Evolutionary conservation across 257 asterid species (phyloP).

Genomic region (Cordia subcordata): DNA sequence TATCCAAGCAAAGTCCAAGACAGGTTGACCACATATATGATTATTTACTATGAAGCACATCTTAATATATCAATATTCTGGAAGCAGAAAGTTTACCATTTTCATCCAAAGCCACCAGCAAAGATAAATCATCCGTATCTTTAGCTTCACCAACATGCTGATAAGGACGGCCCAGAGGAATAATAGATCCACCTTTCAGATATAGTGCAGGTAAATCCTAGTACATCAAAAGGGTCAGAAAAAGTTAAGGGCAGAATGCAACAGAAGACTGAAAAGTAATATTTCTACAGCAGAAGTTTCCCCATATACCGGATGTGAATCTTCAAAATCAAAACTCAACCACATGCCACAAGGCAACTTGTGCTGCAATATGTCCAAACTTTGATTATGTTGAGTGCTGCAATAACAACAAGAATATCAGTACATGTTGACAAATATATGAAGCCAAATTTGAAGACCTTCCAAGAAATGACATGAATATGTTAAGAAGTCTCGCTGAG

Average conservation of each 20-base stretch:
- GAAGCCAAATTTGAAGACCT: neutral
- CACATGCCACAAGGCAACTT: slow-evolving; percentile 81
- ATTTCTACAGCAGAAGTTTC: neutral
- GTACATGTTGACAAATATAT: neutral
- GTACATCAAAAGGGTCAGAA: slow-evolving; percentile 15
- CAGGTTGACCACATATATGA: too few species aligned
- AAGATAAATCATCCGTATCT: slow-evolving; percentile 54
- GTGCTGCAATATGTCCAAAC: slow-evolving; percentile 46
- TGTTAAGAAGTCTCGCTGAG: too few species aligned
- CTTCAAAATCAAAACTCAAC: slow-evolving; percentile 85
- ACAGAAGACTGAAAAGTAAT: neutral
- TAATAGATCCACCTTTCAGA: slow-evolving; percentile 85
- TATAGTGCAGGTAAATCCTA: slow-evolving; percentile 90
- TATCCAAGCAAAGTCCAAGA: too few species aligned
- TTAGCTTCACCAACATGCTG: slow-evolving; percentile 83
- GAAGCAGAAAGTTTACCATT: slow-evolving; percentile 43
- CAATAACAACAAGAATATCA: slow-evolving; percentile 21
- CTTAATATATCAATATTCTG: too few species aligned
- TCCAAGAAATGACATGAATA: neutral
- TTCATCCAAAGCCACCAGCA: slow-evolving; percentile 81
- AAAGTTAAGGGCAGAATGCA: slow-evolving; percentile 6
- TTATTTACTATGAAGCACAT: too few species aligned
- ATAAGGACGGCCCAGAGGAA: slow-evolving; percentile 57
- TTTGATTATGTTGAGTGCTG: slow-evolving; percentile 64
- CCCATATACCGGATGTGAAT: slow-evolving; percentile 73